These are phyloP conservation scores for Blastobotrys parvus DNA, from an alignment of 805 yeast species.

Conservation along the genomic window DNA sequence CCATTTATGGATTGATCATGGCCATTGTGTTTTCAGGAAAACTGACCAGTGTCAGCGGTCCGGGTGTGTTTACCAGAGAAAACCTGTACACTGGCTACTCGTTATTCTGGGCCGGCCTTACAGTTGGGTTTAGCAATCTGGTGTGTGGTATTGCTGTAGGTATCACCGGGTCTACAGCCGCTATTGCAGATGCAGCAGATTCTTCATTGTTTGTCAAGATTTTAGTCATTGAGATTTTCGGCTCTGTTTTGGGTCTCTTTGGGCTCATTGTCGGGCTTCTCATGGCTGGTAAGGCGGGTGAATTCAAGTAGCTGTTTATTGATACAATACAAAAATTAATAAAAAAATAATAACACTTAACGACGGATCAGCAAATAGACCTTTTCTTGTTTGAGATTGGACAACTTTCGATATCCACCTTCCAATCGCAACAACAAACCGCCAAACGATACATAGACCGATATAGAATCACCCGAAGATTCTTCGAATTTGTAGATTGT, in stretches of 20 bases:
- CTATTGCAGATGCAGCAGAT: slow-evolving; percentile 96
- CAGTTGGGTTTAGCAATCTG: slow-evolving; percentile 88
- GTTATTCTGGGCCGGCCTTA: slow-evolving; percentile 95
- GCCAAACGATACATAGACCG: slow-evolving; percentile 88
- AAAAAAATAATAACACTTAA: slow-evolving; percentile 25
- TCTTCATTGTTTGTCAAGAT: slow-evolving; percentile 91
- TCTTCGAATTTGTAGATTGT: slow-evolving; percentile 96
- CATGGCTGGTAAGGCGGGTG: slow-evolving; percentile 94
- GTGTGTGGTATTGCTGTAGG: slow-evolving; percentile 98
- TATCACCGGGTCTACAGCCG: slow-evolving; percentile 97
- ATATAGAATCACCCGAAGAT: slow-evolving; percentile 45
- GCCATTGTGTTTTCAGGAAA: slow-evolving; percentile 95
- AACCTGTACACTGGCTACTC: slow-evolving; percentile 93
- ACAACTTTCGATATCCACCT: slow-evolving; percentile 86
- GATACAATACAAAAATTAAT: too few species aligned
- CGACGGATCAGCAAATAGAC: slow-evolving; percentile 85
- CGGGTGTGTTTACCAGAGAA: slow-evolving; percentile 59
- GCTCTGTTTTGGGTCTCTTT: slow-evolving; percentile 89
- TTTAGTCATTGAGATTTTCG: slow-evolving; percentile 94
- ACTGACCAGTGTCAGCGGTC: slow-evolving; percentile 55
- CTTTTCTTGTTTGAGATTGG: slow-evolving; percentile 86
- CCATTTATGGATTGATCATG: slow-evolving; percentile 95
- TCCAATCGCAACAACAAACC: slow-evolving; percentile 90
- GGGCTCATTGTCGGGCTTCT: slow-evolving; percentile 96
- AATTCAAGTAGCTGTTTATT: slow-evolving; percentile 58